phyloP scores from a whole-genome alignment of 129 eudicot genomes.

The Chrysanthemum makinoi region DNA sequence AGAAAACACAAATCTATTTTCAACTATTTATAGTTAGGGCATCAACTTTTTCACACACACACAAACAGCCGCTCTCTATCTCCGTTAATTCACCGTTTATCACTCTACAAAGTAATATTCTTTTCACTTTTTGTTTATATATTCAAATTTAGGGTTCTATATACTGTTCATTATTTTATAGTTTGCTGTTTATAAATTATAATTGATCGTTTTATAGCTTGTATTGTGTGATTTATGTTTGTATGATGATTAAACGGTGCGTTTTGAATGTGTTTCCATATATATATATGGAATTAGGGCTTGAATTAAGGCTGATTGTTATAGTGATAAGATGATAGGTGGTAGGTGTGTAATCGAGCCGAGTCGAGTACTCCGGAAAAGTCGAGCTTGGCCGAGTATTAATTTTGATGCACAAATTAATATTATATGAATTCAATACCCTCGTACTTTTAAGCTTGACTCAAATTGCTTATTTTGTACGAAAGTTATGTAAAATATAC shows the following conservation, averaged over 20 bases:
- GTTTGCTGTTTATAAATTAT: neutral
- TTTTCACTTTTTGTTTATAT: conserved; percentile 1
- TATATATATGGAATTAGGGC: no score
- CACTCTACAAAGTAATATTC: conserved; percentile 23
- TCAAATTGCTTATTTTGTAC: no score
- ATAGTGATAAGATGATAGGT: no score
- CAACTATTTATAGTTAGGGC: conserved; percentile 24
- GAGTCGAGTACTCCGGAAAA: no score
- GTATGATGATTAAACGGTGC: neutral
- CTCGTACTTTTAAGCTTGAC: no score
- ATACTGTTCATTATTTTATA: neutral
- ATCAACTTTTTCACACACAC: conserved; percentile 14
- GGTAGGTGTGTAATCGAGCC: no score
- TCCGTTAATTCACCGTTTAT: conserved; percentile 21
- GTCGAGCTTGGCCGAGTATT: no score
- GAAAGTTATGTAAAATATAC: no score
- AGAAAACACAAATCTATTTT: neutral
- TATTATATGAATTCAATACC: no score
- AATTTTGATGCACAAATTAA: no score
- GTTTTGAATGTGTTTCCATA: no score
- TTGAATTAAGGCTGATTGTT: no score
- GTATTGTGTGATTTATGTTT: neutral
- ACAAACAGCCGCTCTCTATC: conserved; percentile 29
- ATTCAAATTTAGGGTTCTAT: conserved; percentile 26
- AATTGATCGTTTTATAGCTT: neutral